Conservation (phyloP, 306 rosid species). For the Calophaca sinica region DNA sequence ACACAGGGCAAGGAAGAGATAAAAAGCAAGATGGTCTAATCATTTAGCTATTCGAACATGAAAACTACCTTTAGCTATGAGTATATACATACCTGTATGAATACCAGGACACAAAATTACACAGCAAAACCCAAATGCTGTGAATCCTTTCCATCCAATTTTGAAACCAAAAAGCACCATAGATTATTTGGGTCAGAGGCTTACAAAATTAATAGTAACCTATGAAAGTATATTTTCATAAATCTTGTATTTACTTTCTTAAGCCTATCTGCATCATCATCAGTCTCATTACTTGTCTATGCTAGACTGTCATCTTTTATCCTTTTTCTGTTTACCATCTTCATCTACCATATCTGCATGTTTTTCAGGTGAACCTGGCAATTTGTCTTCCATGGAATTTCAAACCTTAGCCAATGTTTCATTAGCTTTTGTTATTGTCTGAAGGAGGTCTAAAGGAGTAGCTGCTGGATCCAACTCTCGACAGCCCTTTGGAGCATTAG, state of each 20-base stretch:
- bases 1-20: slow-evolving; percentile 30
- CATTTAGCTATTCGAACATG: not conserved
- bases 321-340: slow-evolving; percentile 49
- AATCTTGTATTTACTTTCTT: slow-evolving; percentile 42
- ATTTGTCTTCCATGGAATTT: slow-evolving; percentile 42
- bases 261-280: slow-evolving; percentile 34
- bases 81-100: no score
- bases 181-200: slow-evolving; percentile 62
- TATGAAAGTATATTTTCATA: slow-evolving; percentile 54
- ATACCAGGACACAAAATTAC: slow-evolving; percentile 16
- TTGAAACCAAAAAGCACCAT: slow-evolving; percentile 55
- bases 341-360: slow-evolving; percentile 45
- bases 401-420: slow-evolving; percentile 44
- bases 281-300: slow-evolving; percentile 44
- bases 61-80: no score
- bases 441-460: slow-evolving; percentile 80
- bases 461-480: slow-evolving; percentile 96
- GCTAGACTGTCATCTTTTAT: slow-evolving; percentile 47
- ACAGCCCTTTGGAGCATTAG: slow-evolving; percentile 73
- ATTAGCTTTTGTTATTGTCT: slow-evolving; percentile 54
- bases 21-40: slow-evolving; percentile 9
- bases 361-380: slow-evolving; percentile 37
- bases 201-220: slow-evolving; percentile 51
- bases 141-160: slow-evolving; percentile 57
- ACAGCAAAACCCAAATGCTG: slow-evolving; percentile 57